These are phyloP conservation scores for Acanthamoeba lenticulata DNA, from an alignment of 208 protist genomes.

Conservation along the genomic window DNA sequence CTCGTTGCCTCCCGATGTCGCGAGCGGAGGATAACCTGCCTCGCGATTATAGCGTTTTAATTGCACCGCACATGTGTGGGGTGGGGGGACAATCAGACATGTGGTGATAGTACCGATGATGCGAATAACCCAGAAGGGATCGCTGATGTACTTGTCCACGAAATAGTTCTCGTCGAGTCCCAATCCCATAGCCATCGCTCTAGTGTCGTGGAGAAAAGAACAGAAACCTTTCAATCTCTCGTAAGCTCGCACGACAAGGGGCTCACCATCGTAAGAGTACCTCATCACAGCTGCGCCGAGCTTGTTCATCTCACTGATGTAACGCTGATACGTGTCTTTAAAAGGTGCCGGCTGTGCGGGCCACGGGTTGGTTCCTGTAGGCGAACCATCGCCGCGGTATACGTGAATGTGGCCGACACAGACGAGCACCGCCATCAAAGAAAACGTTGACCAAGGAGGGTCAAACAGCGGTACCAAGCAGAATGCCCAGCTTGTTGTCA, in stretches of 20 bases:
- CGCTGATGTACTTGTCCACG: not conserved
- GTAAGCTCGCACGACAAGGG: not conserved
- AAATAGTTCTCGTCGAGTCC: conserved; percentile 45
- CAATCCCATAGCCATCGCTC: conserved; percentile 32
- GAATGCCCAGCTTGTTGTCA: not conserved
- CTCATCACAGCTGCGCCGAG: conserved; percentile 49
- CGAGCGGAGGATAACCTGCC: conserved; percentile 36
- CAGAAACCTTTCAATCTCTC: not conserved
- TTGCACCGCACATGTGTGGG: not conserved
- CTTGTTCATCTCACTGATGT: conserved; percentile 45
- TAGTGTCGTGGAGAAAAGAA: not conserved
- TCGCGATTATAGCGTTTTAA: too few species aligned
- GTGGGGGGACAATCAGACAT: not conserved
- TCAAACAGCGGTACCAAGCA: not conserved
- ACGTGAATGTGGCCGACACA: too few species aligned
- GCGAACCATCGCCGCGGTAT: not conserved
- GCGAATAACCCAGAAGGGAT: conserved; percentile 60
- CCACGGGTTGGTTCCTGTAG: conserved; percentile 36
- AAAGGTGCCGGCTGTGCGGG: not conserved
- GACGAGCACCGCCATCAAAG: not conserved
- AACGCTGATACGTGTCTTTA: not conserved
- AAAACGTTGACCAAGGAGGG: not conserved
- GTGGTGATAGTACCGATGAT: conserved; percentile 26
- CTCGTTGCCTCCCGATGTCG: not conserved
- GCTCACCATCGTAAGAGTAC: not conserved